Conservation (phyloP, 768 basidiomycete species). For the Russula lepida region DNA sequence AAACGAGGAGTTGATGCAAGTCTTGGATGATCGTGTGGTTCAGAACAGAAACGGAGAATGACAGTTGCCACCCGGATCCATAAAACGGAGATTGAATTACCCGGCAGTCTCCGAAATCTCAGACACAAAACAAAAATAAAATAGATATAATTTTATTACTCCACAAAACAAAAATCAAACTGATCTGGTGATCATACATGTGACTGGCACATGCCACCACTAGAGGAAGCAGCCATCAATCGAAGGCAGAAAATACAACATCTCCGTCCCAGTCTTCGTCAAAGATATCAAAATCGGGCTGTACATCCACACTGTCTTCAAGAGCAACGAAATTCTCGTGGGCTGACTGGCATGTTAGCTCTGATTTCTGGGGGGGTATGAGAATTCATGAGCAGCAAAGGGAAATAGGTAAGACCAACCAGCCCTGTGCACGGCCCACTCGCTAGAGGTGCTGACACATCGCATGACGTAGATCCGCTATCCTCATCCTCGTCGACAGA, state of each 20-base stretch:
- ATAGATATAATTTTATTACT: background rate
- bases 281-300: background rate
- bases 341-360: background rate
- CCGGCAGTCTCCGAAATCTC: slow-evolving; percentile 1
- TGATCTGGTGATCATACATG: background rate
- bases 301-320: background rate
- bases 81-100: slow-evolving; percentile 2
- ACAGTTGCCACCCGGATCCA: background rate
- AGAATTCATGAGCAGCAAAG: background rate
- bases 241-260: background rate
- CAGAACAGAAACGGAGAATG: background rate
- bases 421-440: background rate
- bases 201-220: background rate
- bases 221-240: background rate
- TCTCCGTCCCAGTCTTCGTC: slow-evolving; percentile 6
- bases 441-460: background rate
- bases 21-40: background rate
- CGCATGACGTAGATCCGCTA: background rate
- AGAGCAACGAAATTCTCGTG: slow-evolving; percentile 4
- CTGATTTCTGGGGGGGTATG: background rate
- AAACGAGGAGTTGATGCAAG: background rate
- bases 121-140: background rate
- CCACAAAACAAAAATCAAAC: background rate
- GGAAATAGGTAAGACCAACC: background rate
- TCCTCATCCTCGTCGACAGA: background rate